Evolutionary conservation across 2,329 filamentous ascomycete genomes (phyloP), one percentile per base, ranked within the genome.

Genomic region (Madurella fahalii): DNA sequence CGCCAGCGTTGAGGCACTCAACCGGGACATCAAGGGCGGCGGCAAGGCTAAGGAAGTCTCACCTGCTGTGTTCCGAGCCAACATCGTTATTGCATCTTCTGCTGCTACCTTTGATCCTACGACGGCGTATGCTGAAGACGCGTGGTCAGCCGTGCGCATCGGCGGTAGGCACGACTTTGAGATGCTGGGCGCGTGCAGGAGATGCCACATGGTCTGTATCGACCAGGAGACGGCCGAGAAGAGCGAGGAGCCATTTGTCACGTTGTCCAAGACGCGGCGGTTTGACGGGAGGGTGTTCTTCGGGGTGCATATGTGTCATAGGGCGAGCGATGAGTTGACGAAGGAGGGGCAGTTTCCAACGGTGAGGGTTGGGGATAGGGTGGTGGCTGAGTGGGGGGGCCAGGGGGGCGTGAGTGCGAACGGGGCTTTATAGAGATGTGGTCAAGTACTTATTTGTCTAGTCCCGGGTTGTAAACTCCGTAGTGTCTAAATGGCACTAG

Each of bases 171-270:
- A 85, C 55, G 69, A 72, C 9, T 88, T 90, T 63, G 77, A 87
- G 58, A 82, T 95, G 64, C 73, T 97, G 4, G 93, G 92, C 0
- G 82, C 88, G 2, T 99, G 94, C 65, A 82, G 90, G 57, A 78
- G 94, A 56, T 99, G 94, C 64, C 91, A 96, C 69, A 97, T 99
- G 92, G 87, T 99, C 9, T 96, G 93, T 67, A 83, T 97, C 44
- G 86, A 99, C 65, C 94, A 96, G 69, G 76, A 84, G 45, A 96
- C 87, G 12, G 91, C 85, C 0, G 78, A 84, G 59, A 88, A 84
- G 68, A 83, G 85, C 59, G 84, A 90, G 59, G 94, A 97, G 69
- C 94, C 94, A 0, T 95, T 94, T 66, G 82, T 88, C 3, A 96
- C 91, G 1, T 73, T 99, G 55, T 86, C 89, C 1, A 96, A 95